Conservation (phyloP, 495 filamentous ascomycete genomes). For the Hyphodiscus hymeniophilus region DNA sequence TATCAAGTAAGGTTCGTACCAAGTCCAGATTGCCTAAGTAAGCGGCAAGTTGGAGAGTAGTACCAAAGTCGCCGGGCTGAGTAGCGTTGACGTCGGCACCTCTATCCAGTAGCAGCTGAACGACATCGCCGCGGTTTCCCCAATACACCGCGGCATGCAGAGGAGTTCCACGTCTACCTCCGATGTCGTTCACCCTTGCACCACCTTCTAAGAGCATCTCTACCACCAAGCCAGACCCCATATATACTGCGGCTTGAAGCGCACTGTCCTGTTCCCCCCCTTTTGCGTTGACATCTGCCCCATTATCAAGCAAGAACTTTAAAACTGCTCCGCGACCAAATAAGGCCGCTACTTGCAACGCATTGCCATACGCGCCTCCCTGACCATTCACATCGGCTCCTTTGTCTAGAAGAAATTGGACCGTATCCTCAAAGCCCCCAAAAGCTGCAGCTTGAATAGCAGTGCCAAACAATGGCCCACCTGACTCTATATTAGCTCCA, state of each 20-base stretch:
- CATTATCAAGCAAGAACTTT: constrained; percentile 1
- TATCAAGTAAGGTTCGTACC: constrained; percentile 15
- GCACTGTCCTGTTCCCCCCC: constrained; percentile 16
- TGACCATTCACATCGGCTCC: constrained; percentile 1
- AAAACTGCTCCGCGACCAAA: constrained; percentile 4
- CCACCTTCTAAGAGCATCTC: constrained; percentile 23
- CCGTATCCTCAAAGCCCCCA: background rate
- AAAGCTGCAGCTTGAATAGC: constrained; percentile 6
- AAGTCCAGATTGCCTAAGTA: constrained; percentile 1
- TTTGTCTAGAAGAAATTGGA: background rate
- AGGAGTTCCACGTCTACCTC: constrained; percentile 18
- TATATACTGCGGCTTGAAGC: constrained; percentile 14
- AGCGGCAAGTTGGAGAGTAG: background rate
- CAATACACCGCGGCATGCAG: constrained; percentile 23
- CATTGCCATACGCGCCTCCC: background rate
- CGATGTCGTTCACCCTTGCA: constrained; percentile 22
- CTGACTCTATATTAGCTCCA: too few relatives aligned
- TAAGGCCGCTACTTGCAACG: constrained; percentile 6
- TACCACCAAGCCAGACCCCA: constrained; percentile 17
- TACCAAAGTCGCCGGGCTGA: background rate
- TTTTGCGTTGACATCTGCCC: constrained; percentile 21
- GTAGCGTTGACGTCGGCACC: background rate
- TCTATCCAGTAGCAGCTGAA: background rate
- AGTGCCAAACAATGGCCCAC: too few relatives aligned
- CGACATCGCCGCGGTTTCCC: constrained; percentile 5